Evolutionary conservation across 495 filamentous ascomycete species (phyloP).

Genomic region (Monascus purpureus): DNA sequence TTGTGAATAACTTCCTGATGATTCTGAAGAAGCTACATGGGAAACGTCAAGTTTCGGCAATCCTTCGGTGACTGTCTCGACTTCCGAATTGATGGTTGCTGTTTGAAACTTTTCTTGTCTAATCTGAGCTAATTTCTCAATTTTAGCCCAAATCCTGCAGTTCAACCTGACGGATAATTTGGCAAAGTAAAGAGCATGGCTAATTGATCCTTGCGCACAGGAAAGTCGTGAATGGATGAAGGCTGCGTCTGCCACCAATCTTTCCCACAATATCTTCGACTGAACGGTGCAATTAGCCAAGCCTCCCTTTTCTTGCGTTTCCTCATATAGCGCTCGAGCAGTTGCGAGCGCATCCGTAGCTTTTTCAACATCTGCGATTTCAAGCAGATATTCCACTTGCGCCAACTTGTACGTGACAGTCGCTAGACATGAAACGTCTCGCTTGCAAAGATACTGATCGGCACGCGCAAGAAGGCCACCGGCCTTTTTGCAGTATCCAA

Average conservation of each 20-base stretch:
- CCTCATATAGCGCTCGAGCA: conserved; percentile 23
- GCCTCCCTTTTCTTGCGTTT: conserved; percentile 18
- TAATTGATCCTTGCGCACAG: conserved; percentile 46
- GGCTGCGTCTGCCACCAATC: conserved; percentile 35
- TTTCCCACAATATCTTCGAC: conserved; percentile 29
- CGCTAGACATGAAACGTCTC: conserved; percentile 25
- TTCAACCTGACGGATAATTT: conserved; percentile 52
- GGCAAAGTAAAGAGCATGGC: conserved; percentile 50
- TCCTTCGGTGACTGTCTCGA: conserved; percentile 27
- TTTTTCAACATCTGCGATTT: conserved; percentile 47
- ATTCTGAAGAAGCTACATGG: conserved; percentile 11
- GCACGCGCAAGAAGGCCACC: conserved; percentile 48
- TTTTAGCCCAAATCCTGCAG: conserved; percentile 54
- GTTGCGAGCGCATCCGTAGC: conserved; percentile 23
- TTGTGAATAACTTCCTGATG: conserved; percentile 19
- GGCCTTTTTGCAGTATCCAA: conserved; percentile 68
- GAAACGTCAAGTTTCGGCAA: conserved; percentile 30
- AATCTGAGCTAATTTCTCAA: conserved; percentile 38
- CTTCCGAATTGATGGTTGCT: conserved; percentile 14
- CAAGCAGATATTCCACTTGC: conserved; percentile 59
- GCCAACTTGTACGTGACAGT: conserved; percentile 50
- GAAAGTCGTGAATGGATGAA: conserved; percentile 50
- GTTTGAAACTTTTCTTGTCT: conserved; percentile 18
- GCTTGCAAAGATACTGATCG: conserved; percentile 27
- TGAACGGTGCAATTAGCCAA: conserved; percentile 12